Evolutionary conservation across 2,329 filamentous ascomycete species (phyloP), one percentile per base, ranked within the genome.

Genomic region (Emmonsia crescens): DNA sequence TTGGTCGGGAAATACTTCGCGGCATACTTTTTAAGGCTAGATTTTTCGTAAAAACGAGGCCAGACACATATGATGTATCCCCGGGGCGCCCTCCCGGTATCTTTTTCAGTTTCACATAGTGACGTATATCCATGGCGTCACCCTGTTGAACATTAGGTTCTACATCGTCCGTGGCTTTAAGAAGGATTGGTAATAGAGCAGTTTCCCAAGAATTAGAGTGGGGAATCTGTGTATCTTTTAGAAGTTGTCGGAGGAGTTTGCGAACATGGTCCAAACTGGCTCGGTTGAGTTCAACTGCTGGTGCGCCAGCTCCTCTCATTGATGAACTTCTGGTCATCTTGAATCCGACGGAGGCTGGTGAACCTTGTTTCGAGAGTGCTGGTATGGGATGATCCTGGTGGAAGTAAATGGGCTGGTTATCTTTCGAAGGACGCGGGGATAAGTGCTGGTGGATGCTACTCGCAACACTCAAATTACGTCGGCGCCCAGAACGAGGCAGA

Each of bases 41-140:
- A 66, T 99, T 99, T 73, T 99, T 99, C 14, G 91, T 94, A 73
- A 99, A 99, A 1, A 99, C 92, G 9, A 99, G 87, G 0, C 94
- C 95, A 10, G 94, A 96, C 19, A 97, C 88, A 73, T 99, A 99
- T n/a, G 88, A 87, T 6, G 93, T 97, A 74, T 99, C 93, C 29
- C 89, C 86, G 21, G 93, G 92, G 65, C 84, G 88, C 19, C 92
- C 93, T 19, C 94, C 93, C 0, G 92, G 89, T 14, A 99, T 94
- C 72, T 95, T 96, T 73, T 99, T 99, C 36, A 99, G 77, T 72
- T 99, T 99, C 65, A 99, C 91, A 70, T 96, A 99, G 72, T 97
- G 92, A 3, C 94, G 85, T 63, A 99, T 94, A 72, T 99, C 94
- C 81, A 99, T 97, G 71, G 94, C 89, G 73, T 99, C 94, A 33